Conservation (phyloP, 345 rosid species). For the Arabidopsis thaliana region DNA sequence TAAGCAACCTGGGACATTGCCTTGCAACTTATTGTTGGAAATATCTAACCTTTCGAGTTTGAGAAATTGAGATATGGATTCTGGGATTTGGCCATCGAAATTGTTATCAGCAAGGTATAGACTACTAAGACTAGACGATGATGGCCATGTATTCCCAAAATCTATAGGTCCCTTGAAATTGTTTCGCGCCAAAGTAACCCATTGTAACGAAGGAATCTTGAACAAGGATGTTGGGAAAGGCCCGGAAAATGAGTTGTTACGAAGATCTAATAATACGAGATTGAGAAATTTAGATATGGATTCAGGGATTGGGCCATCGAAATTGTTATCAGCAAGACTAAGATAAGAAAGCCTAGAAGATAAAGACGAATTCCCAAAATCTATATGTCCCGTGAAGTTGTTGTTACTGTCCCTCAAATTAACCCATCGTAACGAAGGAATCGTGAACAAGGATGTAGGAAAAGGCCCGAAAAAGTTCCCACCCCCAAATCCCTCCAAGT, state of each 20-base stretch:
- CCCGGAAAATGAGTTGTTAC: not conserved
- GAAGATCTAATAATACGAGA: too few species aligned
- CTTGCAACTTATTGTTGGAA: slow-evolving; percentile 40
- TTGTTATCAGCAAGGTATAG: not conserved
- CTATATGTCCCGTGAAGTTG: not conserved
- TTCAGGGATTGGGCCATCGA: too few species aligned
- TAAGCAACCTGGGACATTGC: not conserved
- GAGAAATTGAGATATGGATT: not conserved
- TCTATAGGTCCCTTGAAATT: not conserved
- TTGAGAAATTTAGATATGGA: too few species aligned
- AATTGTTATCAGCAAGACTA: too few species aligned
- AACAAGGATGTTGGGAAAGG: not conserved
- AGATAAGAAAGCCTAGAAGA: too few species aligned
- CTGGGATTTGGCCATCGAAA: not conserved
- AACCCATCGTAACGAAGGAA: not conserved
- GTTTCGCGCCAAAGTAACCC: not conserved
- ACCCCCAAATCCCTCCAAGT: not conserved
- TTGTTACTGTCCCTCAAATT: not conserved
- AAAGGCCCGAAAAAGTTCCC: slow-evolving; percentile 13
- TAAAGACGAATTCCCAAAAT: not conserved
- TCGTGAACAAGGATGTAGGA: not conserved
- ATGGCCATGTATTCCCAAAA: slow-evolving; percentile 1
- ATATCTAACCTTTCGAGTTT: not conserved
- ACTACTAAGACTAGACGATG: not conserved
- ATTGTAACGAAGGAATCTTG: not conserved